Conservation (phyloP, 108 stramenopile genomes). For the Nitzschia putrida region DNA sequence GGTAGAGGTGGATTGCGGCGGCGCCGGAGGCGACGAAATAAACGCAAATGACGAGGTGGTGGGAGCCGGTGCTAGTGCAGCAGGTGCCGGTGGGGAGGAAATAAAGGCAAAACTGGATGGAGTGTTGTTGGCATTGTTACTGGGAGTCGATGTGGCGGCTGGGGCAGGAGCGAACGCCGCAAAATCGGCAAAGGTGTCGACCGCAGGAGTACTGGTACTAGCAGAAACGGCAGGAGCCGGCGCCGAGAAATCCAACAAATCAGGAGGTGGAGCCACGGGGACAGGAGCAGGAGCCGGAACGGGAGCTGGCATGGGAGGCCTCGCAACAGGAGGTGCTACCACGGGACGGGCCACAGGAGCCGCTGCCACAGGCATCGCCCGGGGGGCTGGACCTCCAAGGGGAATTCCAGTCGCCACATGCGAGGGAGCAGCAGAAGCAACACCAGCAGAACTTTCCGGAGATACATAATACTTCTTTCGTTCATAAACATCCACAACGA, state of each 20-base stretch:
- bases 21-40: conserved; percentile 24
- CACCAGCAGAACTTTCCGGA: conserved; percentile 20
- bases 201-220: conserved; percentile 3
- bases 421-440: not conserved
- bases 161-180: conserved; percentile 5
- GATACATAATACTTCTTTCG: conserved; percentile 68
- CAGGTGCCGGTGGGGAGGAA: conserved; percentile 6
- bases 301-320: not conserved
- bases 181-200: conserved; percentile 9
- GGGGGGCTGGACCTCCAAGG: not conserved
- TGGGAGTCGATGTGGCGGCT: conserved; percentile 1
- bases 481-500: conserved; percentile 82
- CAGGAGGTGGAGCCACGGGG: conserved; percentile 42
- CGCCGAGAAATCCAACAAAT: conserved; percentile 61
- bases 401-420: conserved; percentile 23
- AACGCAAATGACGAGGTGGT: not conserved
- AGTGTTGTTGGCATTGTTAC: not conserved
- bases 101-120: conserved; percentile 28
- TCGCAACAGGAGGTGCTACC: conserved; percentile 8
- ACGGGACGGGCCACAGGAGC: not conserved
- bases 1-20: conserved; percentile 21
- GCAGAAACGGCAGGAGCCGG: conserved; percentile 7
- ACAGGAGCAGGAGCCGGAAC: conserved; percentile 9
- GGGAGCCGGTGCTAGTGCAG: not conserved
- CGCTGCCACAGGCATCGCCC: not conserved